Evolutionary conservation across 192 early-diverging fungal genomes (phyloP).

Genomic region (Diversispora eburnea): DNA sequence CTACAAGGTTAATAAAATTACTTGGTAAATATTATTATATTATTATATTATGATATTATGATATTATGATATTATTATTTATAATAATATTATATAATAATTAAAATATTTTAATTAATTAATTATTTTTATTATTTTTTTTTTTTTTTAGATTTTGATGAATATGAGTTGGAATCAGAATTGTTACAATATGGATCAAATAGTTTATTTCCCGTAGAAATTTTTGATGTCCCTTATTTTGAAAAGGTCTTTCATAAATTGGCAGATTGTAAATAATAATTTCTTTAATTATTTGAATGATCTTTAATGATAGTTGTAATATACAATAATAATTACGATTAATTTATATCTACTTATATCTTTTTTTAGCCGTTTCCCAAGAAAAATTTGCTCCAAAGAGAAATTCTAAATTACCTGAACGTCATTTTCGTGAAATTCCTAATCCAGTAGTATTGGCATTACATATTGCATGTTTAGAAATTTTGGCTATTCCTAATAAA

Average conservation of each 20-base stretch:
- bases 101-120: constrained; percentile 40
- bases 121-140: constrained; percentile 39
- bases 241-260: constrained; percentile 50
- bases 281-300: no score
- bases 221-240: constrained; percentile 51
- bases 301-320: neutral
- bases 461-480: constrained; percentile 48
- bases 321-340: neutral
- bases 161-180: constrained; percentile 42
- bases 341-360: neutral
- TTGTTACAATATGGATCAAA: constrained; percentile 33
- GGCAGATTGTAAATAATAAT: constrained; percentile 38
- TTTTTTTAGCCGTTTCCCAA: constrained; percentile 40
- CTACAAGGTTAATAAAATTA: constrained; percentile 53
- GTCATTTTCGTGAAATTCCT: constrained; percentile 57
- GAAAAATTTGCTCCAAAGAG: constrained; percentile 51
- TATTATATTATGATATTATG: no score
- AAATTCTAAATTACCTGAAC: constrained; percentile 47
- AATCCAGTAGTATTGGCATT: constrained; percentile 60
- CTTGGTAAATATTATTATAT: constrained; percentile 48
- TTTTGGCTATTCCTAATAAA: constrained; percentile 40
- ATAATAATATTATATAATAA: neutral
- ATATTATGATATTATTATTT: no score
- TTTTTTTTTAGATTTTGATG: constrained; percentile 43
- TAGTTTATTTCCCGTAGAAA: constrained; percentile 31